Evolutionary conservation across 2,329 filamentous ascomycete species (phyloP).

Genomic region (Xylaria sp.): DNA sequence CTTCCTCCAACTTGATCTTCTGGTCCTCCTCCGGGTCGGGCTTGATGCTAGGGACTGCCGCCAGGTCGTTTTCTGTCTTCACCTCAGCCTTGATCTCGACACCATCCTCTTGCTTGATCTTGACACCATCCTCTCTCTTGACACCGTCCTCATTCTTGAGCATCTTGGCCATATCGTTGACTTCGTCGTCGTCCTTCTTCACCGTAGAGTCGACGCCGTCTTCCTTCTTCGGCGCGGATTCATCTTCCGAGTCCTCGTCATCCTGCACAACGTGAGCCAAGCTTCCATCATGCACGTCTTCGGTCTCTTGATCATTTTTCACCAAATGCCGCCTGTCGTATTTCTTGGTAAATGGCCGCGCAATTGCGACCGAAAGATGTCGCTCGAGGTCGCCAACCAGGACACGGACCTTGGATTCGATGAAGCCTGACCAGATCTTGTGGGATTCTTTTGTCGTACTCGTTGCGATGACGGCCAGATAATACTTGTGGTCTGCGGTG

Average conservation of each 20-base stretch:
- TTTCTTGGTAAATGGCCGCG: slow-evolving; percentile 90
- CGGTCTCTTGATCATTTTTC: slow-evolving; percentile 55
- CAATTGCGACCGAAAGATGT: slow-evolving; percentile 77
- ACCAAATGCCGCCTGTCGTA: slow-evolving; percentile 81
- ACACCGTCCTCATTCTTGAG: slow-evolving; percentile 28
- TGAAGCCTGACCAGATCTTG: slow-evolving; percentile 84
- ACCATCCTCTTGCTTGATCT: slow-evolving; percentile 16
- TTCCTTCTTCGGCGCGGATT: slow-evolving; percentile 32
- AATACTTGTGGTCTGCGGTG: slow-evolving; percentile 91
- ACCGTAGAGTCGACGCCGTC: slow-evolving; percentile 34
- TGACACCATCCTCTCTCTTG: slow-evolving; percentile 34
- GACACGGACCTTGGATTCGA: slow-evolving; percentile 90
- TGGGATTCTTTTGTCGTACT: slow-evolving; percentile 84
- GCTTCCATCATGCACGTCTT: slow-evolving; percentile 58
- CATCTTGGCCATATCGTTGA: slow-evolving; percentile 18
- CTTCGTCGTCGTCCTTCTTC: slow-evolving; percentile 16
- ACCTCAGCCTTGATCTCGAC: slow-evolving; percentile 52
- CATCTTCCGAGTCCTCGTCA: slow-evolving; percentile 25
- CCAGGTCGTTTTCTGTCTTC: slow-evolving; percentile 43
- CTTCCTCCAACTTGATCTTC: slow-evolving; percentile 28
- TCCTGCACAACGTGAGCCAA: slow-evolving; percentile 49
- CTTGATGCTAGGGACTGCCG: slow-evolving; percentile 10
- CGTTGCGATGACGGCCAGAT: slow-evolving; percentile 83
- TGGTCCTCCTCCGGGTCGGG: slow-evolving; percentile 35
- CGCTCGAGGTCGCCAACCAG: slow-evolving; percentile 82